Evolutionary conservation across 2,329 filamentous ascomycete species (phyloP).

Genomic region (Hypoxylon sp.): DNA sequence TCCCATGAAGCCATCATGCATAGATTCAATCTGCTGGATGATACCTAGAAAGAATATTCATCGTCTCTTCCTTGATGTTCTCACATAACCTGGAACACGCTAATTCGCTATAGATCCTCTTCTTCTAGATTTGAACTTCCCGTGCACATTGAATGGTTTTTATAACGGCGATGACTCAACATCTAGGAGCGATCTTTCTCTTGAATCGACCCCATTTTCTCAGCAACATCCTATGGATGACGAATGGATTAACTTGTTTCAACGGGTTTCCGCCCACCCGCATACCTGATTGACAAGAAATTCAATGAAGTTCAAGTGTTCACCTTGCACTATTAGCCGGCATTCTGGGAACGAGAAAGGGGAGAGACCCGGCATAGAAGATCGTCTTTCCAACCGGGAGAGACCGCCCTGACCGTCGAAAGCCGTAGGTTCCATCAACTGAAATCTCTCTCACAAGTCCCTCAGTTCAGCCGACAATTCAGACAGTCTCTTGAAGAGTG

Average conservation of each 20-base stretch:
- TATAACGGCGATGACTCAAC: constrained; percentile 25
- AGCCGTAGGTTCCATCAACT: background rate
- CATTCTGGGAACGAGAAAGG: background rate
- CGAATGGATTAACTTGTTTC: constrained; percentile 39
- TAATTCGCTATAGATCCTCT: constrained; percentile 36
- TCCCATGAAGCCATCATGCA: background rate
- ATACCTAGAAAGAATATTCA: no score
- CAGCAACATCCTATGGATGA: constrained; percentile 19
- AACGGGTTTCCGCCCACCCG: constrained; percentile 31
- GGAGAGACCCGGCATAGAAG: background rate
- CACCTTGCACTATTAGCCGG: background rate
- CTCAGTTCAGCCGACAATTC: constrained; percentile 1
- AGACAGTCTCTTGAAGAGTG: background rate
- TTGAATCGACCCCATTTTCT: constrained; percentile 20
- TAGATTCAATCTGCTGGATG: no score
- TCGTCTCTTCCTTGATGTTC: background rate
- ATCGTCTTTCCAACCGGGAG: background rate
- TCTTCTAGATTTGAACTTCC: constrained; percentile 40
- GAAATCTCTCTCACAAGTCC: background rate
- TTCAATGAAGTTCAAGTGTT: background rate
- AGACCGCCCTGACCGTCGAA: background rate
- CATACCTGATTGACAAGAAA: constrained; percentile 1
- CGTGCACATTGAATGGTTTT: constrained; percentile 33
- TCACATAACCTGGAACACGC: background rate
- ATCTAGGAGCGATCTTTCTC: constrained; percentile 19